Evolutionary conservation across 2,329 filamentous ascomycete genomes (phyloP).

Genomic region (Botrytis paeoniae): DNA sequence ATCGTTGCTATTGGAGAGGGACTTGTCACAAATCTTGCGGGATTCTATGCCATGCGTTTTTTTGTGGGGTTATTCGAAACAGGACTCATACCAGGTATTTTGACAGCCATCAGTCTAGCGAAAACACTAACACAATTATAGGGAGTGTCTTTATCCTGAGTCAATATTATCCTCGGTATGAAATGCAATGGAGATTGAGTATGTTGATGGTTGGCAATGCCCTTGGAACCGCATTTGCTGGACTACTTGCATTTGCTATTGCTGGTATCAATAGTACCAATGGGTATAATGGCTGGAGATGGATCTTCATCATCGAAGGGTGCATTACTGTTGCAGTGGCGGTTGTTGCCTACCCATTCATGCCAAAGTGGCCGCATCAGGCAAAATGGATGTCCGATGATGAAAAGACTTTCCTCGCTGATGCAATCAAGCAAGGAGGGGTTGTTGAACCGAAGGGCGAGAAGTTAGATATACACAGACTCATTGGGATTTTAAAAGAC

Average conservation of each 20-base stretch:
- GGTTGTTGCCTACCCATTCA: background rate
- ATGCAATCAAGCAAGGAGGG: background rate
- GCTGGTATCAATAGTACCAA: background rate
- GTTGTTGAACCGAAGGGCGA: background rate
- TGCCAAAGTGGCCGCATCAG: background rate
- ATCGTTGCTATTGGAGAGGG: background rate
- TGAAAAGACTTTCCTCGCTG: background rate
- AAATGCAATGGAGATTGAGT: background rate
- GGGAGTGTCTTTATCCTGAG: background rate
- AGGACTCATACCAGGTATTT: background rate
- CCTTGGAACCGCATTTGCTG: background rate
- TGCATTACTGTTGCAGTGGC: background rate
- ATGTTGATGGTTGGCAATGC: background rate
- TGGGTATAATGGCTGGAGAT: background rate
- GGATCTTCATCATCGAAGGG: background rate
- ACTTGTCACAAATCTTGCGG: background rate
- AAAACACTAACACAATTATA: background rate
- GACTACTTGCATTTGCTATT: conserved; percentile 6
- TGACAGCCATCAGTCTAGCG: background rate
- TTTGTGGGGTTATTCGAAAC: background rate
- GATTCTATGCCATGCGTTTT: background rate
- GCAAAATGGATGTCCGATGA: background rate
- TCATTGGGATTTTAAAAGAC: background rate
- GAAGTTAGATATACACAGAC: background rate
- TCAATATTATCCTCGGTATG: background rate